A percentile compares a stretch with the other conserved stretches of the same genome.
These are phyloP conservation scores for Penicillium cosmopolitanum DNA, from an alignment of 495 filamentous ascomycete genomes.

Conservation along the genomic window DNA sequence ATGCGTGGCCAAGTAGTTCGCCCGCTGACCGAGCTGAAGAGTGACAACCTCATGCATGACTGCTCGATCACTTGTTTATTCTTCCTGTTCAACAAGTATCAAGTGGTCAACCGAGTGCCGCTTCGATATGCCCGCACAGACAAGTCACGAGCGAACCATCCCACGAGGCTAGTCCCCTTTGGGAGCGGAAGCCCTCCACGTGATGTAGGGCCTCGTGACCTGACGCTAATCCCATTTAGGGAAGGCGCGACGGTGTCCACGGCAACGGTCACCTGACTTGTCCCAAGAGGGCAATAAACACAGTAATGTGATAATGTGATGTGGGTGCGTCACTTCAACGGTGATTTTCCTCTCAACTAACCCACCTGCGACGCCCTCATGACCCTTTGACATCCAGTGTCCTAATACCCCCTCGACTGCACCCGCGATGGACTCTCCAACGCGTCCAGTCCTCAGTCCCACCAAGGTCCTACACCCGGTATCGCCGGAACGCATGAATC, in stretches of 20 bases:
- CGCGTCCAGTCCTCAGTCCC: constrained; percentile 49
- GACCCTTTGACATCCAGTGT: constrained; percentile 20
- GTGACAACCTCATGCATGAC: constrained; percentile 95
- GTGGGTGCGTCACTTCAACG: constrained; percentile 42
- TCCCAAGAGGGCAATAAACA: constrained; percentile 38
- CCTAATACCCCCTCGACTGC: constrained; percentile 16
- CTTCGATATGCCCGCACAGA: constrained; percentile 22
- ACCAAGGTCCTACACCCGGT: constrained; percentile 70
- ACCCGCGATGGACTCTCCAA: constrained; percentile 47
- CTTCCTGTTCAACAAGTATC: constrained; percentile 7
- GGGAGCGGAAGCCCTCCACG: constrained; percentile 11
- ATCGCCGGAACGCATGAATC: constrained; percentile 81
- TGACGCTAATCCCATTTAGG: constrained; percentile 4
- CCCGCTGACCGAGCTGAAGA: constrained; percentile 87
- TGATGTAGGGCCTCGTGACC: constrained; percentile 21
- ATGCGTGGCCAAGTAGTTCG: constrained; percentile 95
- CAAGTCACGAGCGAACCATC: constrained; percentile 8
- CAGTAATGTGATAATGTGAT: constrained; percentile 24
- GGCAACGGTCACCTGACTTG: constrained; percentile 45
- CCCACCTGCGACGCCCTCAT: constrained; percentile 29
- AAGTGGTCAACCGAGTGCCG: constrained; percentile 7
- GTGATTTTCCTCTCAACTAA: constrained; percentile 24
- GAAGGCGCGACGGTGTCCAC: constrained; percentile 28
- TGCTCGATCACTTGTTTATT: constrained; percentile 10
- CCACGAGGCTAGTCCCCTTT: constrained; percentile 23